Conservation (phyloP, 768 basidiomycete species). For the Suillus brevipes region DNA sequence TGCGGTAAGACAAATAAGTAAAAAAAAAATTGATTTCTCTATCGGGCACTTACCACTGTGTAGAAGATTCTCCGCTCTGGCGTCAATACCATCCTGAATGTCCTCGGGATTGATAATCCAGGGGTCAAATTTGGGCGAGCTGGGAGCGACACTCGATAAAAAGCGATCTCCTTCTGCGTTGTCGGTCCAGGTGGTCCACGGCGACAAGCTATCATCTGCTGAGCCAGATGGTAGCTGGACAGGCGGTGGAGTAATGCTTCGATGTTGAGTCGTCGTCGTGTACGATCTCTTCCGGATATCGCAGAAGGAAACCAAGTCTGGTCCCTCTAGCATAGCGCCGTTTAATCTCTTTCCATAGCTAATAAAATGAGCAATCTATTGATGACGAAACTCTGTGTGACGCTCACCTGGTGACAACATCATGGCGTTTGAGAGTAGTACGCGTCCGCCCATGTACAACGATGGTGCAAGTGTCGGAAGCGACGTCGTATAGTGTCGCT, state of each 20-base stretch:
- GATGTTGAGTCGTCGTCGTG: neutral
- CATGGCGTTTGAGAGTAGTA: neutral
- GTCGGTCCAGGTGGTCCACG: neutral
- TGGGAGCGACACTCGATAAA: neutral
- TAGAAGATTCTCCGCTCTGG: neutral
- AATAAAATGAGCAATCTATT: neutral
- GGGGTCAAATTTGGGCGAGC: neutral
- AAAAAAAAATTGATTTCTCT: neutral
- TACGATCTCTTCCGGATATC: neutral
- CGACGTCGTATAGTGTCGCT: neutral
- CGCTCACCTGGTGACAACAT: neutral
- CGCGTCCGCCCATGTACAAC: neutral
- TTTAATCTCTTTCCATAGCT: constrained; percentile 2
- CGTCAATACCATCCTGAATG: neutral
- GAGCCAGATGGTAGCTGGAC: neutral
- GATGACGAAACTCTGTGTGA: neutral
- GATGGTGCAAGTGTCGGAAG: neutral
- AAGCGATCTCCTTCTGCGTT: neutral
- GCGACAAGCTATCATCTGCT: neutral
- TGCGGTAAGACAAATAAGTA: neutral
- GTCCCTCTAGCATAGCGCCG: neutral
- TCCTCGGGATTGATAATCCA: neutral
- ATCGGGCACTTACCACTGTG: neutral
- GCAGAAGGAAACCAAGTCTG: neutral
- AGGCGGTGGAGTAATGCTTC: neutral